Evolutionary conservation across 768 basidiomycete species (phyloP), one percentile per base, ranked within the genome.

Genomic region (Auricularia cornea): DNA sequence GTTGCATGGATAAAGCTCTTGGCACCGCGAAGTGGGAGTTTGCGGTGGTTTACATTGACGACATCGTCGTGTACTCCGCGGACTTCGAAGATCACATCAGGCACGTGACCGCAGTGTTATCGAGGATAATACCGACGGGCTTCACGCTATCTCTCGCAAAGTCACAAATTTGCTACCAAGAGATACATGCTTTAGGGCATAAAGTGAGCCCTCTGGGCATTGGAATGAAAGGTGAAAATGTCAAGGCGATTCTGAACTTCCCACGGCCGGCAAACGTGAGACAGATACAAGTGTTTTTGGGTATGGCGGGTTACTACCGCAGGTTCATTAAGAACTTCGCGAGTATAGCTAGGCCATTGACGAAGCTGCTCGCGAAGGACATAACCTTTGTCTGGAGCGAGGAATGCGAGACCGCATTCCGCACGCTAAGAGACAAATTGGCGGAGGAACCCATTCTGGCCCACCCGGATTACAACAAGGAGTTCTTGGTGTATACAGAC

Each of bases 81-180:
- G 18, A 54, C 3, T 60, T 59, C 30, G 35, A 64, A 41, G 63
- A 66, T 14, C 63, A 64, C 52, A 64, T 23, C 73, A 81, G 40
- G 74, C 79, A 65, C 74, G 70, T 3, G 79, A 79, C 67, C 78
- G 85, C 26, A 75, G 81, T 62, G 0, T 60, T 77, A 2, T 23
- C 44, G 20, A 35, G 35, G 14, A 35, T 35, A 10, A 35, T 35
- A 10, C 35, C 35, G 35, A 35, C 35, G 10, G 35, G 67, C 28
- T 68, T 78, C 3, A 78, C 76, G 1, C 64, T 78, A 0, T 74
- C 77, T 0, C 77, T 72, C 0, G 4, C 64, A 0, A 79, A 79
- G 63, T 77, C 75, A 54, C 72, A 75, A 60, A 64, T 78, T 10
- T 72, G 61, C 0, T 78, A 70, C 62, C 67, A 67, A 32, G 76